phyloP scores from a whole-genome alignment of 805 yeast genomes.

The Saturnispora gosingensis region DNA sequence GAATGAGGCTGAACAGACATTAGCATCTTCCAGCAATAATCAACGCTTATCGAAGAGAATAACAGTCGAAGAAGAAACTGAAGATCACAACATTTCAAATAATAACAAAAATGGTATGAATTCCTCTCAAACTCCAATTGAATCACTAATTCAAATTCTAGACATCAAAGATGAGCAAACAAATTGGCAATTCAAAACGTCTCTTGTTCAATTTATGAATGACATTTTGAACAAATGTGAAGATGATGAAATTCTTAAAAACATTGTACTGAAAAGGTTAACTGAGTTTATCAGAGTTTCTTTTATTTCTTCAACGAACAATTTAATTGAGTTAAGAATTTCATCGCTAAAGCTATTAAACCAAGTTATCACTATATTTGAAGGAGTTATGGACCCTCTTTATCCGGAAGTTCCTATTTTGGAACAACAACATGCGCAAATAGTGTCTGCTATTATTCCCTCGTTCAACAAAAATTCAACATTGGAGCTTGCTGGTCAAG shows the following conservation, averaged over 20 bases:
- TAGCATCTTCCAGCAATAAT: background rate
- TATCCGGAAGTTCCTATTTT: conserved; percentile 61
- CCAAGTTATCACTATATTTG: conserved; percentile 49
- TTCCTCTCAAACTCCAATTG: conserved; percentile 4
- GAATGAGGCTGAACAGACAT: conserved; percentile 13
- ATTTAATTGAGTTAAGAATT: conserved; percentile 48
- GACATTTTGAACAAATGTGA: conserved; percentile 34
- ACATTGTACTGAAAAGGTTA: conserved; percentile 35
- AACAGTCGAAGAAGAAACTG: conserved; percentile 2
- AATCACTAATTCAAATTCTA: conserved; percentile 15
- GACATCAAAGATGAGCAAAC: conserved; percentile 44
- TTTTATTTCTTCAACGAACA: conserved; percentile 72
- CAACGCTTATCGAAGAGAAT: conserved; percentile 2
- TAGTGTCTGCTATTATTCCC: conserved; percentile 81
- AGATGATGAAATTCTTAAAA: conserved; percentile 31
- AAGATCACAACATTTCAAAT: background rate
- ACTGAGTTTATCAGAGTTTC: conserved; percentile 69
- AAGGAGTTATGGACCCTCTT: conserved; percentile 58
- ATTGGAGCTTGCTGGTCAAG: conserved; percentile 64
- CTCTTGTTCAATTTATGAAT: conserved; percentile 38
- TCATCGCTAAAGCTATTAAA: conserved; percentile 61
- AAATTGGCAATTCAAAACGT: conserved; percentile 46
- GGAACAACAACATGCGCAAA: conserved; percentile 93
- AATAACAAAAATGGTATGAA: background rate
- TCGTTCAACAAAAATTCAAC: conserved; percentile 70